Evolutionary conservation across 441 rosid genomes (phyloP).

Genomic region (Croton setiger): DNA sequence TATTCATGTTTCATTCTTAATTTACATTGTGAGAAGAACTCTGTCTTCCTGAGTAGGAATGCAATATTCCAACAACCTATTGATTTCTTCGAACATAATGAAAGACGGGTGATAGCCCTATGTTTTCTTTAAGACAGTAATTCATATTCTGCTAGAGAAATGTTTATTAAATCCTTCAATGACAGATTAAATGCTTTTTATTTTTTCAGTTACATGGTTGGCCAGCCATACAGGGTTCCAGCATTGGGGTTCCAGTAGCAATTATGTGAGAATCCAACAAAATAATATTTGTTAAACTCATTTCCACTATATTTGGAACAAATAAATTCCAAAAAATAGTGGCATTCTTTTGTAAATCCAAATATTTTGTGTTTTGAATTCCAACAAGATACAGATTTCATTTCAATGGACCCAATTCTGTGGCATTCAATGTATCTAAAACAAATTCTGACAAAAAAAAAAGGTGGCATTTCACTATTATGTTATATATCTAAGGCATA

Average conservation of each 20-base stretch:
- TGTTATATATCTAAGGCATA: too few relatives aligned
- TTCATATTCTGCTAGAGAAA: background rate
- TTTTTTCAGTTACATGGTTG: background rate
- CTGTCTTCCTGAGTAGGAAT: too few relatives aligned
- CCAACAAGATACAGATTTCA: too few relatives aligned
- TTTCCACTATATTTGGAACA: too few relatives aligned
- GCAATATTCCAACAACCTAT: background rate
- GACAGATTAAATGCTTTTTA: background rate
- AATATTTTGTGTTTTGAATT: too few relatives aligned
- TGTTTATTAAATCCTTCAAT: background rate
- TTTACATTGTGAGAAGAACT: background rate
- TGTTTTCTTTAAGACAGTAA: background rate
- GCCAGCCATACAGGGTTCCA: background rate
- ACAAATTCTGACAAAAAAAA: too few relatives aligned
- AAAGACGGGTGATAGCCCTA: background rate
- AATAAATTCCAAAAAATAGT: too few relatives aligned
- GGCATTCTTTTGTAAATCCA: too few relatives aligned
- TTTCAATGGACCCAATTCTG: too few relatives aligned
- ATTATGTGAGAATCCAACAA: background rate
- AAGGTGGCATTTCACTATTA: too few relatives aligned
- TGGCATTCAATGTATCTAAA: too few relatives aligned
- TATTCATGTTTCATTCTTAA: background rate
- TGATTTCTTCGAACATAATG: background rate
- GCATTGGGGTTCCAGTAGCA: background rate
- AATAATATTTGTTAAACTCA: background rate